Evolutionary conservation across 805 yeast species (phyloP).

Genomic region (Barnettozyma californica): DNA sequence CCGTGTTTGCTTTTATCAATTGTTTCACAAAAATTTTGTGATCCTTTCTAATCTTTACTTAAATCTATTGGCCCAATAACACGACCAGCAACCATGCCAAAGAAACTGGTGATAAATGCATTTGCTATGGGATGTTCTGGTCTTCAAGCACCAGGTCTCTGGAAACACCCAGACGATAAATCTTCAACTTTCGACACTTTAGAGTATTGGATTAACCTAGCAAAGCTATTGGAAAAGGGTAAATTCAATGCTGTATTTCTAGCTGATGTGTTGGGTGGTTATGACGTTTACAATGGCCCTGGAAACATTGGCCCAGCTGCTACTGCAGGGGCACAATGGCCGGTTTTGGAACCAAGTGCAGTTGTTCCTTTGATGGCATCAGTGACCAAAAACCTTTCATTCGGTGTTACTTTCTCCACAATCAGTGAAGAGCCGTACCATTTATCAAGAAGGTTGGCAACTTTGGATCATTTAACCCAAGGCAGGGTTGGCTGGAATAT

Average conservation of each 20-base stretch:
- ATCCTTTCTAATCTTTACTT: background rate
- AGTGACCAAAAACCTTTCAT: slow-evolving; percentile 32
- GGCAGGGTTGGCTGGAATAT: slow-evolving; percentile 41
- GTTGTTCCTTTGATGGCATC: slow-evolving; percentile 36
- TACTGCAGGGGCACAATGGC: slow-evolving; percentile 14
- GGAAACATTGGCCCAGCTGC: slow-evolving; percentile 12
- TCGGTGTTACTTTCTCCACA: slow-evolving; percentile 35
- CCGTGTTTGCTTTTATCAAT: background rate
- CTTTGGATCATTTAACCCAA: slow-evolving; percentile 36
- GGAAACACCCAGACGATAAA: slow-evolving; percentile 9
- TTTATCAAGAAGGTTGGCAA: slow-evolving; percentile 35
- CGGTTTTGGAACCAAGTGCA: slow-evolving; percentile 34
- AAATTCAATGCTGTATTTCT: slow-evolving; percentile 32
- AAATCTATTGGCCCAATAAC: background rate
- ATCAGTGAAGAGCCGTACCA: slow-evolving; percentile 37
- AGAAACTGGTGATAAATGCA: slow-evolving; percentile 31
- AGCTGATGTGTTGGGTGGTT: slow-evolving; percentile 34
- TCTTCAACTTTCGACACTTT: slow-evolving; percentile 9
- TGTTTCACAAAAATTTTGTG: background rate
- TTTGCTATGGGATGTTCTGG: slow-evolving; percentile 30
- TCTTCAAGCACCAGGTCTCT: slow-evolving; percentile 3
- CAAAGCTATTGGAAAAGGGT: slow-evolving; percentile 31
- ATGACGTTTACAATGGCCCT: slow-evolving; percentile 31
- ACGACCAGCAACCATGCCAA: slow-evolving; percentile 8
- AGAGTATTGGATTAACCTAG: slow-evolving; percentile 33